These are phyloP conservation scores for Leptodontidium sp. DNA, from an alignment of 2,329 filamentous ascomycete species.

Conservation along the genomic window DNA sequence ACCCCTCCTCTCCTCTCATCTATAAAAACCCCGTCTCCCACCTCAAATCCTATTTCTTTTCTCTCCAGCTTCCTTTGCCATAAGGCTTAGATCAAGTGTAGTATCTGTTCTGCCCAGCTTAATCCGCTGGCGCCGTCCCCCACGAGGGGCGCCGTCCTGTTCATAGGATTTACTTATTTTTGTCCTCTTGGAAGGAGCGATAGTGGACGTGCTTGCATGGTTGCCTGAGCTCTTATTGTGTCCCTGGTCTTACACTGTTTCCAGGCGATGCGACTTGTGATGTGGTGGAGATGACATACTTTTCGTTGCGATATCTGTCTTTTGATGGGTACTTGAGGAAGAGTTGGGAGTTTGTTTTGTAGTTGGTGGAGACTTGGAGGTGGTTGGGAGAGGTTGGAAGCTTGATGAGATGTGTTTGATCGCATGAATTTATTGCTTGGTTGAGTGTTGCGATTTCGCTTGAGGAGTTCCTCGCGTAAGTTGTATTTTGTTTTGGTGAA, in stretches of 20 bases:
- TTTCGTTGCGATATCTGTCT: conserved; percentile 62
- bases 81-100: conserved; percentile 66
- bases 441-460: too few species aligned
- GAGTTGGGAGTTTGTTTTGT: conserved; percentile 44
- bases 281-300: conserved; percentile 33
- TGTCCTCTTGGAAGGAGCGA: conserved; percentile 55
- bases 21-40: conserved; percentile 21
- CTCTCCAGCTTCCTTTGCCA: conserved; percentile 45
- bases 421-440: too few species aligned
- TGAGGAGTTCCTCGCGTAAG: too few species aligned
- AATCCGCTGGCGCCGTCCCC: conserved; percentile 60
- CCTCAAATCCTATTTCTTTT: conserved; percentile 16
- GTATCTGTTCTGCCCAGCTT: conserved; percentile 77
- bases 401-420: too few species aligned
- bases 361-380: not conserved
- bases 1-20: not conserved
- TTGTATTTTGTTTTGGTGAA: too few species aligned
- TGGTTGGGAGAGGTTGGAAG: not conserved
- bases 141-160: conserved; percentile 1
- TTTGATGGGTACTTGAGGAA: conserved; percentile 65
- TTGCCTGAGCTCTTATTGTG: conserved; percentile 67
- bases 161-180: conserved; percentile 58
- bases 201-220: conserved; percentile 71
- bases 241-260: conserved; percentile 79
- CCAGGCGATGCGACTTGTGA: conserved; percentile 68